Evolutionary conservation across 2,329 filamentous ascomycete species (phyloP).

Genomic region (Aspergillus thermomutatus): DNA sequence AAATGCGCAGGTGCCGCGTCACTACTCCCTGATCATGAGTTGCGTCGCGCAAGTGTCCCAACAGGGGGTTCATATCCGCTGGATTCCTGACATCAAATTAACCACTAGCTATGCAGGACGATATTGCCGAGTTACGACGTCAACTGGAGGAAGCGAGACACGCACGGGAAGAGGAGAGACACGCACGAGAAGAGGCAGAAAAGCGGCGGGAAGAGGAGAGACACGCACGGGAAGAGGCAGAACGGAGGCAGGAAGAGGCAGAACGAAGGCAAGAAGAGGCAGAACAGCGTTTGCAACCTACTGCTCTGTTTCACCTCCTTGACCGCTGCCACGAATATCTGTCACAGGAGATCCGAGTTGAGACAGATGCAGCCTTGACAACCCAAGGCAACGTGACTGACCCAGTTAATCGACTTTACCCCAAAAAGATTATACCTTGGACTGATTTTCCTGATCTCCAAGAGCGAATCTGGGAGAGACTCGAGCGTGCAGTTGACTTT

Average conservation of each 20-base stretch:
- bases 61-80: no score
- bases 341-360: conserved; percentile 19
- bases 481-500: conserved; percentile 13
- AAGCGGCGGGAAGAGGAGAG: conserved; percentile 11
- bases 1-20: no score
- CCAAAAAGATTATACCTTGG: conserved; percentile 20
- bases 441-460: conserved; percentile 22
- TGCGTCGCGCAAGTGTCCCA: no score
- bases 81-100: no score
- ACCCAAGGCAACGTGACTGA: conserved; percentile 21
- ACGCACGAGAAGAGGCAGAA: conserved; percentile 8
- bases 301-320: conserved; percentile 19
- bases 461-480: conserved; percentile 20
- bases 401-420: conserved; percentile 16
- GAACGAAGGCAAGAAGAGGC: conserved; percentile 9
- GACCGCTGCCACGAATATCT: conserved; percentile 20
- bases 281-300: conserved; percentile 17
- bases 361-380: conserved; percentile 20
- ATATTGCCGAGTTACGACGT: no score
- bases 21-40: no score
- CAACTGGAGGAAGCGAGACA: no score
- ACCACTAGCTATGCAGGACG: no score
- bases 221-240: conserved; percentile 6
- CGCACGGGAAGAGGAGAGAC: no score
- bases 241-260: not conserved